Conservation (phyloP, 768 basidiomycete genomes). For the Boletus reticuloceps region DNA sequence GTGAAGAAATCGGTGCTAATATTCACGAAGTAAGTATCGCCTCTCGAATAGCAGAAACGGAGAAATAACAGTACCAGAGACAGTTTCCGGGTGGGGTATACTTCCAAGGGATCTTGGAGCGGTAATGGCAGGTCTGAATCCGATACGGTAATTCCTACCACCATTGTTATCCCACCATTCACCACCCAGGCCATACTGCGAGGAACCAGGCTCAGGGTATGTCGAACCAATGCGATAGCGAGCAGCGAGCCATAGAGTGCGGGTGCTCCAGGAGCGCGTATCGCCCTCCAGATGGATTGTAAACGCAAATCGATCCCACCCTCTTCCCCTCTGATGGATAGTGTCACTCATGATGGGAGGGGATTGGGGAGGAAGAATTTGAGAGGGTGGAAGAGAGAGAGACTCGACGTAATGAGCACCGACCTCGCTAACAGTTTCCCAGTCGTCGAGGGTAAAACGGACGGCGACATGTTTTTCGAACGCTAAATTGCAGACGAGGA, state of each 20-base stretch:
- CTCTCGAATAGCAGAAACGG: neutral
- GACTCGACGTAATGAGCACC: constrained; percentile 41
- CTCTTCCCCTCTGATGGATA: neutral
- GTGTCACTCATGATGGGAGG: neutral
- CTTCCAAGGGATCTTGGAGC: neutral
- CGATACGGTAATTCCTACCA: constrained; percentile 73
- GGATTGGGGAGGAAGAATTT: constrained; percentile 10
- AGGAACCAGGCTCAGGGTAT: constrained; percentile 15
- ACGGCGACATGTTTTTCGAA: constrained; percentile 86
- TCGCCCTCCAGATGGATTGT: constrained; percentile 72
- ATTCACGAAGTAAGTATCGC: constrained; percentile 1
- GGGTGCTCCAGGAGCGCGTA: constrained; percentile 42
- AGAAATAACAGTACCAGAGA: constrained; percentile 15
- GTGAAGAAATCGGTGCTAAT: constrained; percentile 7
- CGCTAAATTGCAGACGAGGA: constrained; percentile 81
- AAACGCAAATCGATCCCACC: constrained; percentile 65
- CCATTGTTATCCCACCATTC: constrained; percentile 97
- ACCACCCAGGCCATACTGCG: constrained; percentile 41
- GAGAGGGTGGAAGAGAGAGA: constrained; percentile 35
- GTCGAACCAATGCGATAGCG: constrained; percentile 40
- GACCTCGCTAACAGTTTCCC: constrained; percentile 92
- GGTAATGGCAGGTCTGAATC: constrained; percentile 42
- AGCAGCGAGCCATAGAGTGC: constrained; percentile 61
- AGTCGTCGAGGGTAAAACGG: constrained; percentile 89
- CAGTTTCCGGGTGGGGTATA: constrained; percentile 18